Base-by-base conservation (phyloP, 140 eudicot genomes). In the Ambrosia hybrid region DNA sequence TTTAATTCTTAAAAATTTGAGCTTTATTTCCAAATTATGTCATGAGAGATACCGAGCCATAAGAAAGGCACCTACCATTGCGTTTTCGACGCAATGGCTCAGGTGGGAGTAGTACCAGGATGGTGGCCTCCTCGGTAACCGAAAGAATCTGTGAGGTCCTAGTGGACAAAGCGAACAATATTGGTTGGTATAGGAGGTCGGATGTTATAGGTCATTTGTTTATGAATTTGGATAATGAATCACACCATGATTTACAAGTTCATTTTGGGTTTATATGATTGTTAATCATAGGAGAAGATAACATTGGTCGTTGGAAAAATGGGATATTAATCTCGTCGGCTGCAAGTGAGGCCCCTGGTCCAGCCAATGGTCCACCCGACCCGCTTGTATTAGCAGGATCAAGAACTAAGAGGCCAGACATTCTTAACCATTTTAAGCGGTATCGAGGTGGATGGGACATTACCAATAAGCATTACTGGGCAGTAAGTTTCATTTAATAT, bases 391-490 rank as follows among this genome's bases (percentile, higher is more conserved):
- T 94, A 79, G 99, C 97, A 4, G 90, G 79, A 39, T 85, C 90
- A 67, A 78, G 99, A 79, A 94, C 99, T 5, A 88, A 78, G 70
- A 84, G 99, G 78, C 99, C 96, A 0, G 99, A 94, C 60, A 76
- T 94, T 72, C 91, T 94, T 60, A 65, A 78, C 26, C 76, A 74
- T 48, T 90, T 94, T 64, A 83, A 72, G 55, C 82, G 72, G 15
- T 94, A 94, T 76, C 81, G 68, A 52, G 97, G 83, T 77, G 99
- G 99, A 69, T 90, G 99, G 99, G 94, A 94, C 72, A 86, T 94
- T 70, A 76, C 96, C 26, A 85, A 94, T 70, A 88, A 88, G 70
- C 99, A 94, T 76, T 94, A 94, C 82, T 94, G 97, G 96, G 97
- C 99, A 71, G 99, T 90, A 90, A 90, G 99, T 73, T 73, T 51